Evolutionary conservation across 495 filamentous ascomycete species (phyloP), one percentile per base, ranked within the genome.

Genomic region (Neurospora pannonica): DNA sequence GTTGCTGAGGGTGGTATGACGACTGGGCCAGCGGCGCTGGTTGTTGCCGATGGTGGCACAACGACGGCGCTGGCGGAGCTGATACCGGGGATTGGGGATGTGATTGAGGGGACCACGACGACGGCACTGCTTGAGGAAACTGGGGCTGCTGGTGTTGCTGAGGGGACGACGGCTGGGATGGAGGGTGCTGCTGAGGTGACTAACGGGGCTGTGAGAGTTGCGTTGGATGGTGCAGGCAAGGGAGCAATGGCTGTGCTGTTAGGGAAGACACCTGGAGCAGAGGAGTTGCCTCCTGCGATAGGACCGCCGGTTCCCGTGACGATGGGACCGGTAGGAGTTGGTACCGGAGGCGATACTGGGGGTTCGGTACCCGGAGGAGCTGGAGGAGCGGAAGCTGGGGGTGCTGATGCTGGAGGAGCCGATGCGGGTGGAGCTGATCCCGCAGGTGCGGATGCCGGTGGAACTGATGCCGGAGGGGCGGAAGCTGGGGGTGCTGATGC

Each of bases 401-500:
- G 42, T 0, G 42, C 42, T 0, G 42, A 48, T 0, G 7, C 46
- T 11, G 43, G 43, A 0, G 43, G 46, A 5, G 46, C 46, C 0
- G 46, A 48, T 0, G 7, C n/a, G 0, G 43, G 9, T 4, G 46
- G n/a, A 2, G 9, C 7, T 0, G 40, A 43, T 19, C 5, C 40
- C 3, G 43, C 8, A 8, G 43, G 43, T 0, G 21, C 46, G 0
- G 48, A 60, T 0, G 11, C 21, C 1, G 48, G 48, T 1, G 48
- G 48, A 0, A 11, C 48, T 0, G 48, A 60, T 6, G 21, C 21
- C 0, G 48, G 21, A 0, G 48, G 48, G 0, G 48, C 48, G 0
- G 46, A 54, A 5, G 21, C 46, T 0, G 21, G 46, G 0, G 46
- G 46, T 2, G 21, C 43, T 2, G 42, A 46, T 3, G 42, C 19